phyloP scores from a whole-genome alignment of 2,329 filamentous ascomycete species.

The Plectosphaerella plurivora region DNA sequence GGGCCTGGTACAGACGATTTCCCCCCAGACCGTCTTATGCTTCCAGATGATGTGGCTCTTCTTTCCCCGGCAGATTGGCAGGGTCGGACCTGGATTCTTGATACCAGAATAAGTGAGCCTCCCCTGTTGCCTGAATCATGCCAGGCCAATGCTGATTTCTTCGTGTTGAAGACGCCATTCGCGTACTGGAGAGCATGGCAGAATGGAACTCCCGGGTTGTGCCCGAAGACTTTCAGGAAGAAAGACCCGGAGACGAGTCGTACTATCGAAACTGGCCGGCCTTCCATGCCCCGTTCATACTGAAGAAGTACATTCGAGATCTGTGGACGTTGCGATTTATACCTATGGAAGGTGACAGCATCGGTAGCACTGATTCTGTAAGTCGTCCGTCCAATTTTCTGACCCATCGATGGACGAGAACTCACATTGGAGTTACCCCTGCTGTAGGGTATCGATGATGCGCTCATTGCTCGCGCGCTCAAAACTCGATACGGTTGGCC shows the following conservation, averaged over 20 bases:
- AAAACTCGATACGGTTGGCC: not conserved
- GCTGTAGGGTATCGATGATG: not conserved
- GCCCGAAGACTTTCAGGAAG: not conserved
- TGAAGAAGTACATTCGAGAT: not conserved
- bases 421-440: not conserved
- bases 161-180: not conserved
- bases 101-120: not conserved
- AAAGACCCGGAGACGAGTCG: not conserved
- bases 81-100: not conserved
- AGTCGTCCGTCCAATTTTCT: not conserved
- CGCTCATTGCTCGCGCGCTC: not conserved
- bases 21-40: not conserved
- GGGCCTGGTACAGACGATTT: constrained; percentile 11
- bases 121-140: not conserved
- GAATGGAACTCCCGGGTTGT: not conserved
- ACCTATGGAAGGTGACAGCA: not conserved
- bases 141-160: not conserved
- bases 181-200: not conserved
- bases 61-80: not conserved
- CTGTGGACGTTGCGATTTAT: not conserved
- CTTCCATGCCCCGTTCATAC: not conserved
- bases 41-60: not conserved
- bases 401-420: not conserved
- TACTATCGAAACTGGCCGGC: not conserved
- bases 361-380: not conserved